Conservation (phyloP, 305 asterid genomes). For the Ajuga reptans region DNA sequence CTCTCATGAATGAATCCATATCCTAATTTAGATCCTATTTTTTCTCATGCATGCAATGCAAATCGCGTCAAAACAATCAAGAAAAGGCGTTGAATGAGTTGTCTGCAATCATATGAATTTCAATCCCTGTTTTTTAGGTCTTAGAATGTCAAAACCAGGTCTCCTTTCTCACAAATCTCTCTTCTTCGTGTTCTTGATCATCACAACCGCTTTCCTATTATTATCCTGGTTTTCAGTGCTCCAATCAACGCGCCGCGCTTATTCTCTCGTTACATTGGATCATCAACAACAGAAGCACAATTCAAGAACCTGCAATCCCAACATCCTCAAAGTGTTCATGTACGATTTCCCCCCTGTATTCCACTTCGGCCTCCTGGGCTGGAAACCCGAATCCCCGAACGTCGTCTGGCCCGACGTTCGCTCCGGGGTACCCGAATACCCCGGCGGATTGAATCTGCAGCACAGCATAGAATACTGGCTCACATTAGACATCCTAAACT, state of each 20-base stretch:
- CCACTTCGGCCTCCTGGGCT: constrained; percentile 57
- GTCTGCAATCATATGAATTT: constrained; percentile 13
- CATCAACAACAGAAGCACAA: background rate
- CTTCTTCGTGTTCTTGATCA: constrained; percentile 36
- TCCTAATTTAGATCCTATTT: constrained; percentile 12
- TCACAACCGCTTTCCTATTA: constrained; percentile 37
- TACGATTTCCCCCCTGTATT: constrained; percentile 59
- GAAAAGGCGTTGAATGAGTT: background rate
- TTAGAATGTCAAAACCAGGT: constrained; percentile 33
- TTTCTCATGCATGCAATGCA: constrained; percentile 24
- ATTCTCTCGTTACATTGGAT: constrained; percentile 4
- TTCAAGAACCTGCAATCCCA: constrained; percentile 26
- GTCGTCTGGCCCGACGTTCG: constrained; percentile 69
- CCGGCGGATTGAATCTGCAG: constrained; percentile 71
- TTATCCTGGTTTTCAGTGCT: constrained; percentile 42
- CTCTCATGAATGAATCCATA: background rate
- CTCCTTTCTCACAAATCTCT: constrained; percentile 40
- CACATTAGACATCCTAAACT: constrained; percentile 54
- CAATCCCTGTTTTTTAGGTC: background rate
- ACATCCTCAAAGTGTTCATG: constrained; percentile 58
- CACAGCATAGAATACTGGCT: constrained; percentile 84
- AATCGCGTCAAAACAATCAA: background rate
- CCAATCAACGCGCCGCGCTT: constrained; percentile 32
- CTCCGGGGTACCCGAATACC: constrained; percentile 41
- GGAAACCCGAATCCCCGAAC: constrained; percentile 36